Evolutionary conservation across 2,329 filamentous ascomycete species (phyloP).

Genomic region (Colletotrichum euphorbiae): DNA sequence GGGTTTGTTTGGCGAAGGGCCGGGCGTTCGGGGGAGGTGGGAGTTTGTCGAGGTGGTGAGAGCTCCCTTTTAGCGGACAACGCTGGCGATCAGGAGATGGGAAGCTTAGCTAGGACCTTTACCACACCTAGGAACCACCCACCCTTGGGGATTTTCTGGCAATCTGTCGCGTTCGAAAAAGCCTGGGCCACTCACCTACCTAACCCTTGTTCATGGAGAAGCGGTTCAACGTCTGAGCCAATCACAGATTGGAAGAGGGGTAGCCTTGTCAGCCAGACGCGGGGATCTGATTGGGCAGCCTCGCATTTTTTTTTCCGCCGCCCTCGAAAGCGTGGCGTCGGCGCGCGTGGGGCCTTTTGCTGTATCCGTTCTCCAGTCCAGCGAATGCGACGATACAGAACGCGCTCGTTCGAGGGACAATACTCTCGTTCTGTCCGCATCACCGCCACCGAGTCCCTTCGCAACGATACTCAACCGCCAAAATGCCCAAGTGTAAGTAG

Average conservation of each 20-base stretch:
- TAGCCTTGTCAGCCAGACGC: conserved; percentile 18
- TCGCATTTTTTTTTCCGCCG: conserved; percentile 26
- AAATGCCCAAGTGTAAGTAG: conserved; percentile 88
- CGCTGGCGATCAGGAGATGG: conserved; percentile 37
- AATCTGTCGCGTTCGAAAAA: conserved; percentile 42
- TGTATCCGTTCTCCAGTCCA: neutral
- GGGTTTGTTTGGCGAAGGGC: neutral
- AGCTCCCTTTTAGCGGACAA: conserved; percentile 31
- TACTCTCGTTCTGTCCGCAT: conserved; percentile 13
- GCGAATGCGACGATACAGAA: conserved; percentile 28
- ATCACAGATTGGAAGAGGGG: neutral
- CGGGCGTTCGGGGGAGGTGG: neutral
- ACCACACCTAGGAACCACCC: neutral
- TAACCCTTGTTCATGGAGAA: conserved; percentile 17
- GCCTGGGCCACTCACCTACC: conserved; percentile 29
- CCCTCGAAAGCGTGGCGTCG: conserved; percentile 20
- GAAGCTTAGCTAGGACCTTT: conserved; percentile 21
- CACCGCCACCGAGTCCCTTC: neutral
- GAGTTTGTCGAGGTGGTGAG: conserved; percentile 30
- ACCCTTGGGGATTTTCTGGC: conserved; percentile 40
- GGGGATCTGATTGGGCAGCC: conserved; percentile 28
- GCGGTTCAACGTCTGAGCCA: neutral
- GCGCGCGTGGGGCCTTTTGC: conserved; percentile 1
- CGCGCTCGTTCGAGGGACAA: conserved; percentile 16
- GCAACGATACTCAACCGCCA: conserved; percentile 49